Percentiles rank a stretch among this genome's conserved stretches.
These are phyloP conservation scores for Batrachochytrium dendrobatidis DNA, from an alignment of 371 early-diverging fungal genomes.

Conservation along the genomic window DNA sequence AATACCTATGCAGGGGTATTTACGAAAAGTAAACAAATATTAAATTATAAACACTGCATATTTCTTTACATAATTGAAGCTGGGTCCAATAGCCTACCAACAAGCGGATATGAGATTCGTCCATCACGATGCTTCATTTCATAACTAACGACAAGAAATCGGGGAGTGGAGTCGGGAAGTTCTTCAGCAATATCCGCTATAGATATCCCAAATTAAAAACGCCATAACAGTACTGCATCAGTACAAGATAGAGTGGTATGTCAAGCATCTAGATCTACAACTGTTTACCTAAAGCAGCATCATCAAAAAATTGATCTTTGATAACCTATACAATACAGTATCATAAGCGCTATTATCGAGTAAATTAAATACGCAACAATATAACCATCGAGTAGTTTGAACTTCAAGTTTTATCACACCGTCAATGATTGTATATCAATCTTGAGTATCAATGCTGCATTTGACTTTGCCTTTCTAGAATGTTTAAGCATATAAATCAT, in stretches of 20 bases:
- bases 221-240: neutral
- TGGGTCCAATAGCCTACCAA: slow-evolving; percentile 11
- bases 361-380: neutral
- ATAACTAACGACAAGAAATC: slow-evolving; percentile 29
- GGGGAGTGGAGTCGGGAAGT: slow-evolving; percentile 31
- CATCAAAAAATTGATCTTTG: slow-evolving; percentile 4
- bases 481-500: neutral
- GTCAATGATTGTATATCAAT: slow-evolving; percentile 18
- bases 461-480: slow-evolving; percentile 22
- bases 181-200: slow-evolving; percentile 20
- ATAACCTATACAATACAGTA: slow-evolving; percentile 2
- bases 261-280: neutral
- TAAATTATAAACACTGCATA: neutral
- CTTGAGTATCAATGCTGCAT: slow-evolving; percentile 23
- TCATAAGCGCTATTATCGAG: neutral
- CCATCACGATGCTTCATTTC: slow-evolving; percentile 31
- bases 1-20: slow-evolving; percentile 1
- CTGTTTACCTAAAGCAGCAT: slow-evolving; percentile 9
- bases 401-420: slow-evolving; percentile 2
- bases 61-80: neutral
- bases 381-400: neutral
- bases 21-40: neutral
- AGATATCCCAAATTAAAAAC: neutral
- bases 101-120: slow-evolving; percentile 28
- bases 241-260: neutral